phyloP scores from a whole-genome alignment of 352 stramenopile species.

The Blastocystis sp. region DNA sequence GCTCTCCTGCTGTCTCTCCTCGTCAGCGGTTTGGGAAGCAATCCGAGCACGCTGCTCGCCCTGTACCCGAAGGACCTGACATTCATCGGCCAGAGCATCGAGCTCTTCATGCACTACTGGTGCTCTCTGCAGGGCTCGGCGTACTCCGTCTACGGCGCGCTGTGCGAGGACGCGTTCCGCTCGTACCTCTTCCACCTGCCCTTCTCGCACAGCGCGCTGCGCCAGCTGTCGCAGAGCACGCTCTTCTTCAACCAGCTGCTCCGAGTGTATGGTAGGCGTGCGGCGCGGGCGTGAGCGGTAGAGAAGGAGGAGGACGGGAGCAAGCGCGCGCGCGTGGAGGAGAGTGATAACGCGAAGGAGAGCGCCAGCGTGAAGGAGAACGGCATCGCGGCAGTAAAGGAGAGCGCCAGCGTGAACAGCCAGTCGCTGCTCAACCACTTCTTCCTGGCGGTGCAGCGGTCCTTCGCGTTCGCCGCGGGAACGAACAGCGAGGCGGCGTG shows the following conservation, averaged over 20 bases:
- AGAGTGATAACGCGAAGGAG: neutral
- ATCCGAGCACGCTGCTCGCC: neutral
- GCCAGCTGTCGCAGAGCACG: slow-evolving; percentile 40
- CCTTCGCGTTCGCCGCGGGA: neutral
- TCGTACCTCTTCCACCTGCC: slow-evolving; percentile 30
- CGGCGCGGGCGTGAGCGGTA: neutral
- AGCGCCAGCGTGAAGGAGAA: neutral
- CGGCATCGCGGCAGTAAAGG: neutral
- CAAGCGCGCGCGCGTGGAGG: slow-evolving; percentile 11
- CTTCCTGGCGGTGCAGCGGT: neutral
- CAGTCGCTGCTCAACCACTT: slow-evolving; percentile 37
- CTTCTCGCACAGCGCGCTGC: slow-evolving; percentile 10
- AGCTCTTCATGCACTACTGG: neutral
- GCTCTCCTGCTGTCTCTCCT: slow-evolving; percentile 1
- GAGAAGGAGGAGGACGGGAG: neutral
- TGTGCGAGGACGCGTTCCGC: slow-evolving; percentile 1
- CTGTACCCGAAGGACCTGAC: slow-evolving; percentile 15
- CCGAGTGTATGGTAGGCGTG: slow-evolving; percentile 3
- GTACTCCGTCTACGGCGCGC: slow-evolving; percentile 3
- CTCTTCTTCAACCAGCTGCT: slow-evolving; percentile 35
- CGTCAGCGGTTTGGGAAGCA: slow-evolving; percentile 3
- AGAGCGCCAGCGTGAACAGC: neutral
- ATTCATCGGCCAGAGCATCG: neutral
- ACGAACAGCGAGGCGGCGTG: neutral
- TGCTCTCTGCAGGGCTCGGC: neutral